Base-by-base conservation (phyloP, 495 filamentous ascomycete genomes). In the Tuber borchii region DNA sequence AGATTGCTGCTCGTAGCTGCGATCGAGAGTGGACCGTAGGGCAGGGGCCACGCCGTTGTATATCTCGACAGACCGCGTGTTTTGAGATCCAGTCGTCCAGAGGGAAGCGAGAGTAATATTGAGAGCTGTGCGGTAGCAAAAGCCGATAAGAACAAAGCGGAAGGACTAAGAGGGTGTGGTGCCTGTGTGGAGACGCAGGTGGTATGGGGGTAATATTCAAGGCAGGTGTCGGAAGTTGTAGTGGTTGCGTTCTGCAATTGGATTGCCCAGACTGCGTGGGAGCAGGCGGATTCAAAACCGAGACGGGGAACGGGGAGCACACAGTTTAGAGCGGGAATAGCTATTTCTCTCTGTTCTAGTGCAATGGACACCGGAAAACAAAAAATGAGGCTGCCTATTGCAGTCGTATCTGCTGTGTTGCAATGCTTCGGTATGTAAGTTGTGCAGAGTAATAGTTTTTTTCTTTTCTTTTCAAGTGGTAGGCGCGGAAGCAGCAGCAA, bases 11-110 rank as follows among this genome's bases (percentile, higher is more conserved):
- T 72, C 72, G 78, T 74, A 77, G 78, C 79, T 77, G 78, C 78
- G 78, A 79, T 79, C 78, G 76, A 79, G 78, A 76, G 78, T 77
- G 73, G 77, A 79, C 78, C 56, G 76, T 79, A 79, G 78, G 78
- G 76, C 78, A 79, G 78, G 77, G 78, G 78, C 77, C 78, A 79
- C 78, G 77, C 78, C 78, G 78, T 76, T 79, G 78, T 77, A 79
- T 79, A 79, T 79, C 78, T 79, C 61, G 73, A 75, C 70, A 77
- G 76, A 70, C 69, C 72, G 78, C 56, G 78, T 79, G 78, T 79
- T 73, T 79, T 73, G 73, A 78, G 77, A 79, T 79, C 78, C 75
- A 45, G 76, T 71, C 77, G 77, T 76, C 76, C 77, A 79, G 77
- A 79, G 77, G 72, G 72, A 75, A 79, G 78, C 78, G 77, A 79